A percentile compares a stretch with the other conserved stretches of the same genome.
phyloP scores from a whole-genome alignment of 306 rosid species.

The Gleditsia sinensis region DNA sequence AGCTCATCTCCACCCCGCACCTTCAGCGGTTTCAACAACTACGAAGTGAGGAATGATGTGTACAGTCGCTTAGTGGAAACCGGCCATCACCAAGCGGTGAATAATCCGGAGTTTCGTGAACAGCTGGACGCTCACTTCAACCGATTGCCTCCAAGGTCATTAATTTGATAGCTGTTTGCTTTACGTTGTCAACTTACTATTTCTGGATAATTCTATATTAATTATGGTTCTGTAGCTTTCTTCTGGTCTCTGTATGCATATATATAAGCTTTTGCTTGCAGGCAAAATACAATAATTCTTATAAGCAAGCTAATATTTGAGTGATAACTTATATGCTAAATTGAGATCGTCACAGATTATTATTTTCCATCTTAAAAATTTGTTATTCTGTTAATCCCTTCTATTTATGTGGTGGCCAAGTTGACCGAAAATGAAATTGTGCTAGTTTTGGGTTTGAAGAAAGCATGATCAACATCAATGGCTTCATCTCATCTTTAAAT shows the following conservation, averaged over 20 bases:
- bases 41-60: conserved; percentile 78
- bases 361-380: background rate
- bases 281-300: background rate
- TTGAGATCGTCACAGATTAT: conserved; percentile 16
- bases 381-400: background rate
- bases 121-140: conserved; percentile 87
- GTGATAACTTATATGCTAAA: background rate
- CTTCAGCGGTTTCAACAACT: conserved; percentile 63
- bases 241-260: conserved; percentile 3
- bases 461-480: background rate
- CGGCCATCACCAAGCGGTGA: conserved; percentile 62
- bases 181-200: background rate
- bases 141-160: conserved; percentile 90
- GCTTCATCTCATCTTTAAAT: background rate
- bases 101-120: conserved; percentile 79
- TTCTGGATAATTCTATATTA: conserved; percentile 7
- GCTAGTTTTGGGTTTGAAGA: background rate
- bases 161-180: background rate
- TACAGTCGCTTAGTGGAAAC: conserved; percentile 73
- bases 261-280: background rate
- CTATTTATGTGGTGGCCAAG: background rate
- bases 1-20: conserved; percentile 91
- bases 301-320: no score
- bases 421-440: conserved; percentile 6
- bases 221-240: conserved; percentile 10